Evolutionary conservation across 2,329 filamentous ascomycete species (phyloP).

Genomic region (Aaosphaeria arxii): DNA sequence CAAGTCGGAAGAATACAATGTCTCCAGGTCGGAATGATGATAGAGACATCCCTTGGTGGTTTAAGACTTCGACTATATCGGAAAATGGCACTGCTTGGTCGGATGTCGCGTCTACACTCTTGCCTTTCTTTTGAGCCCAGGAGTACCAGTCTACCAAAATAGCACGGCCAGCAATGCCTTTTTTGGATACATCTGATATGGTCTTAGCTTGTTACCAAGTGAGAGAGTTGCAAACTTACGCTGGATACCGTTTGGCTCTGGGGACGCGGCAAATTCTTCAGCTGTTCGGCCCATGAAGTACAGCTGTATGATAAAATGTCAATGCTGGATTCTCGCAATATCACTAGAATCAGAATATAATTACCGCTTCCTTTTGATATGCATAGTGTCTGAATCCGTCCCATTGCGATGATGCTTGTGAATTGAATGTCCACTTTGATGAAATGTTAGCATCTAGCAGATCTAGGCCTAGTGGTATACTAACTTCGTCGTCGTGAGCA

Average conservation of each 20-base stretch:
- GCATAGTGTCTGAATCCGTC: conserved; percentile 42
- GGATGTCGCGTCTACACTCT: background rate
- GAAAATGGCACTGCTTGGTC: background rate
- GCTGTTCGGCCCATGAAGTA: conserved; percentile 29
- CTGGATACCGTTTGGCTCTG: conserved; percentile 2
- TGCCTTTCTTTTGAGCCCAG: conserved; percentile 12
- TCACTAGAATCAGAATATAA: background rate
- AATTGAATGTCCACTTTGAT: conserved; percentile 20
- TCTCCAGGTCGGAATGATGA: conserved; percentile 33
- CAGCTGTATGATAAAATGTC: background rate
- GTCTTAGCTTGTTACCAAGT: conserved; percentile 5
- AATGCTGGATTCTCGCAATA: background rate
- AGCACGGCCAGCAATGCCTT: conserved; percentile 3
- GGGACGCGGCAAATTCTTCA: background rate
- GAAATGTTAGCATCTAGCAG: background rate
- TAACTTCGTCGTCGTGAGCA: conserved; percentile 37
- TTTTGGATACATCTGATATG: conserved; percentile 7
- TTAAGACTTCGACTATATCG: conserved; percentile 8
- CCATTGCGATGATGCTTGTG: conserved; percentile 39
- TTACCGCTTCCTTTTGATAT: conserved; percentile 37
- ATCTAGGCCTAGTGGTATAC: conserved; percentile 10
- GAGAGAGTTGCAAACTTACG: background rate
- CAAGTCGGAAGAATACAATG: conserved; percentile 26
- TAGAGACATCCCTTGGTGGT: conserved; percentile 29
- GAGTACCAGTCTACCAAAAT: conserved; percentile 6